phyloP scores from a whole-genome alignment of 2,329 filamentous ascomycete species.

The Venturia effusa region DNA sequence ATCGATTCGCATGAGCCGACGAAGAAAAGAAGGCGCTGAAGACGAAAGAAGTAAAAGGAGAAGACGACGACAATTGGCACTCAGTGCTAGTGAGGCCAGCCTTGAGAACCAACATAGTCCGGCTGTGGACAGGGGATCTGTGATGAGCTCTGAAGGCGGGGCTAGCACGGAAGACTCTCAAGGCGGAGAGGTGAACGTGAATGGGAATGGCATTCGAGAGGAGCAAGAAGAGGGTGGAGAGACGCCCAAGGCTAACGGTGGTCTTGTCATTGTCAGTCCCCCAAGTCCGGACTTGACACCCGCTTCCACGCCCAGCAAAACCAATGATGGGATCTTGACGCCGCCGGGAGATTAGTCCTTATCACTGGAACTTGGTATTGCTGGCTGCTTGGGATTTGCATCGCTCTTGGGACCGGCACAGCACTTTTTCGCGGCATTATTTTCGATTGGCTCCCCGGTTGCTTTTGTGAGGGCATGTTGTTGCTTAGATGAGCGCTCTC shows the following conservation, averaged over 20 bases:
- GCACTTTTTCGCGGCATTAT: no score
- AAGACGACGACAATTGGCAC: slow-evolving; percentile 2
- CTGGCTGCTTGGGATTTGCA: not conserved
- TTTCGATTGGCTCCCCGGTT: no score
- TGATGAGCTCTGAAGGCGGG: not conserved
- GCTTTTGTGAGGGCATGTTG: not conserved
- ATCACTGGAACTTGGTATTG: not conserved
- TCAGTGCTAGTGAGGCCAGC: slow-evolving; percentile 4
- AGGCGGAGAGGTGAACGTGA: not conserved
- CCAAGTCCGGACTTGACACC: not conserved
- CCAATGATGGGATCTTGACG: not conserved
- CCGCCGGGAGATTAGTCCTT: not conserved
- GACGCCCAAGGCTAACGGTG: not conserved
- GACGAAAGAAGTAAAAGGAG: slow-evolving; percentile 3
- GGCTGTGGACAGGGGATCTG: not conserved
- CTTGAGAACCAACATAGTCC: not conserved
- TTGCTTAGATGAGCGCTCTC: not conserved
- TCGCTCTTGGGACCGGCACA: not conserved
- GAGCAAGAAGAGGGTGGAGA: slow-evolving; percentile 6
- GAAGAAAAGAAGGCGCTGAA: slow-evolving; percentile 2
- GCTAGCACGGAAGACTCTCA: not conserved
- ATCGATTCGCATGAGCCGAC: not conserved
- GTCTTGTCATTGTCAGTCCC: slow-evolving; percentile 1
- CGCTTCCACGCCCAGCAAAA: not conserved
- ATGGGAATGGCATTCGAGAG: not conserved